Base-by-base conservation (phyloP, 352 stramenopile genomes). In the Proteromonas lacertae region DNA sequence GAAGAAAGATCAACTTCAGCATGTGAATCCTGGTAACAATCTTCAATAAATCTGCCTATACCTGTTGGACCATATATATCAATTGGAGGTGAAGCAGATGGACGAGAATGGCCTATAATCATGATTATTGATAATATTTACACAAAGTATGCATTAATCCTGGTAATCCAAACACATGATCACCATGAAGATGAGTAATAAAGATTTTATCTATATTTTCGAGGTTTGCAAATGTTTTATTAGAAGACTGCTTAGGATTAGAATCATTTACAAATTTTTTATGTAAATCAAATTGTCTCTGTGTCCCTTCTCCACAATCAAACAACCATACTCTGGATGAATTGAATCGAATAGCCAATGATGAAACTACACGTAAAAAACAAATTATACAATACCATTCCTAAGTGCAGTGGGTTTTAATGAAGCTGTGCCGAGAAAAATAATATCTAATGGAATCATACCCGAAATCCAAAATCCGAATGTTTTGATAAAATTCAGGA, bases 271-370 rank as follows among this genome's bases (percentile, higher is more conserved):
- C 37, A 43, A 34, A 36, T 28, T 34, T 29, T 16, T 40, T 12
- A 21, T 23, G 30, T 36, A 24, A 44, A 5, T 28, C 10, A 5
- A 28, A 28, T 21, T 30, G 25, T 46, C 64, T 48, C 47, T 76
- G 67, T 4, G 65, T 77, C 14, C 50, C 53, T 51, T 81, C 67
- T n/a, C 67, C 67, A 42, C 53, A 62, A 49, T 81, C 67, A 52
- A 81, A 81, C 13, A 81, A 35, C 59, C 57, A 77, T n/a, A n/a
- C n/a, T 9, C 56, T 66, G 4, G 79, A 60, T 65, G 76, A 40
- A 26, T 35, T 36, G 17, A 45, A 51, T 18, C 56, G 39, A 14
- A 79, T 36, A 1, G 57, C 57, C 1, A 56, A 66, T 42, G 53
- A 76, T 25, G 48, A 66, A 0, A 76, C 64, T 20, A 62, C 37